Percentiles rank a stretch among this genome's conserved stretches.
phyloP scores from a whole-genome alignment of 2,329 filamentous ascomycete genomes.

The Ophiocordyceps camponoti-leonardi region DNA sequence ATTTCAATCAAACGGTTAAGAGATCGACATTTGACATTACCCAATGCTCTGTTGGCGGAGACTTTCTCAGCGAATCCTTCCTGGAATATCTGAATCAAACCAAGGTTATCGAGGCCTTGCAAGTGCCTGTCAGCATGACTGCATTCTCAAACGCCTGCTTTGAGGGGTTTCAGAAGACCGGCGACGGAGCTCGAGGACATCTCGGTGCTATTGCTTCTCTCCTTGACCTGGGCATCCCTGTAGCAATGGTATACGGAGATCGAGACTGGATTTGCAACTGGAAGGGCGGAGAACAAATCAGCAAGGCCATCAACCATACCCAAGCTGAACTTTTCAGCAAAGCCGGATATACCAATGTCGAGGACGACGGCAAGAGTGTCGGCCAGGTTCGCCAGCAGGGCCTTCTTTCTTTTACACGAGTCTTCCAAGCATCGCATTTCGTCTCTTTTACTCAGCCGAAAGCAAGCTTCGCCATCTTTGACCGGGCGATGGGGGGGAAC shows the following conservation, averaged over 20 bases:
- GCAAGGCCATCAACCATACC: slow-evolving; percentile 40
- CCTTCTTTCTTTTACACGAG: slow-evolving; percentile 31
- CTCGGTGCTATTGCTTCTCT: slow-evolving; percentile 37
- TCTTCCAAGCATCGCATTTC: slow-evolving; percentile 49
- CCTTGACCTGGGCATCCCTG: slow-evolving; percentile 43
- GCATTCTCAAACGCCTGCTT: slow-evolving; percentile 22
- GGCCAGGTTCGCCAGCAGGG: slow-evolving; percentile 59
- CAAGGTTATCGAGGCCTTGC: slow-evolving; percentile 38
- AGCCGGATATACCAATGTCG: slow-evolving; percentile 50
- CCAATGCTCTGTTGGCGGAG: slow-evolving; percentile 36
- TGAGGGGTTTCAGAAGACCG: slow-evolving; percentile 43
- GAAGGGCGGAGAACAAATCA: slow-evolving; percentile 53
- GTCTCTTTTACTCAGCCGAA: slow-evolving; percentile 41
- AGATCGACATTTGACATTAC: slow-evolving; percentile 38
- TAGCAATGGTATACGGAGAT: slow-evolving; percentile 55
- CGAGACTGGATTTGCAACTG: slow-evolving; percentile 46
- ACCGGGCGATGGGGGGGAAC: neutral
- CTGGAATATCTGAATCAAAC: slow-evolving; percentile 43
- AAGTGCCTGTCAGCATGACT: slow-evolving; percentile 42
- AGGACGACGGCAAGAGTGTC: slow-evolving; percentile 46
- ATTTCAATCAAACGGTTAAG: neutral
- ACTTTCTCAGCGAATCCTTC: slow-evolving; percentile 26
- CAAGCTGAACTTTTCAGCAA: slow-evolving; percentile 25
- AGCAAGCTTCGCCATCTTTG: slow-evolving; percentile 37
- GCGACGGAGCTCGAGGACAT: slow-evolving; percentile 29